Percentiles rank a stretch among this genome's conserved stretches.
Evolutionary conservation across 2,329 filamentous ascomycete species (phyloP).

Genomic region (Monilinia aucupariae): DNA sequence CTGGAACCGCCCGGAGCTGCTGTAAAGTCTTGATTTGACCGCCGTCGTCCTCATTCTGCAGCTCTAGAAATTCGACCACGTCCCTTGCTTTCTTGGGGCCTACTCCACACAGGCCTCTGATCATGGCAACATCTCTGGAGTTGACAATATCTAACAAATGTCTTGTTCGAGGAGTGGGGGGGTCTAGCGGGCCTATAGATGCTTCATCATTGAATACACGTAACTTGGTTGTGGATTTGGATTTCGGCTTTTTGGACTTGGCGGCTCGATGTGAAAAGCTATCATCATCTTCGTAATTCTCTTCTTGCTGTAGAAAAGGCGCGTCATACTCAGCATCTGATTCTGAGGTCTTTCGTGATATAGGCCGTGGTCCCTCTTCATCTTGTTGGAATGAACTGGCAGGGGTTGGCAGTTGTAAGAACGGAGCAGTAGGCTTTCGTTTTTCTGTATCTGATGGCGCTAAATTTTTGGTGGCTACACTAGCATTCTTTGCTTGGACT

Average conservation of each 20-base stretch:
- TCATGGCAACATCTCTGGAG: slow-evolving; percentile 60
- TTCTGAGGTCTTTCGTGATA: slow-evolving; percentile 24
- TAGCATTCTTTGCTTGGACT: slow-evolving; percentile 40
- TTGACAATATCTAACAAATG: slow-evolving; percentile 67
- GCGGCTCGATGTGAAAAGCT: slow-evolving; percentile 32
- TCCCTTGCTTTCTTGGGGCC: slow-evolving; percentile 66
- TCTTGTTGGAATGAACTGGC: slow-evolving; percentile 27
- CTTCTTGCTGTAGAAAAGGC: slow-evolving; percentile 36
- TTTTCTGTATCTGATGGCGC: slow-evolving; percentile 17
- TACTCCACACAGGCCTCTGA: slow-evolving; percentile 63
- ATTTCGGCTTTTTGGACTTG: slow-evolving; percentile 32
- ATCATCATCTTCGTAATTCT: slow-evolving; percentile 38
- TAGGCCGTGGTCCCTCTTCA: slow-evolving; percentile 25
- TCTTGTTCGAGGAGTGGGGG: slow-evolving; percentile 43
- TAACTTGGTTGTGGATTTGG: slow-evolving; percentile 34
- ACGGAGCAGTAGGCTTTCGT: slow-evolving; percentile 24
- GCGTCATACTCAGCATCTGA: slow-evolving; percentile 36
- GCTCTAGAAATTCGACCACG: slow-evolving; percentile 51
- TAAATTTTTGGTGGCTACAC: slow-evolving; percentile 16
- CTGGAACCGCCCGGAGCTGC: slow-evolving; percentile 50
- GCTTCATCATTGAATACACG: slow-evolving; percentile 37
- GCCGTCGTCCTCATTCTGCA: slow-evolving; percentile 40
- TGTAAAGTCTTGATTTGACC: slow-evolving; percentile 44
- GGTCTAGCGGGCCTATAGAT: slow-evolving; percentile 39
- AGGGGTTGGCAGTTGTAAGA: slow-evolving; percentile 26